Conservation (phyloP, 164 flowering plant species). For the Nymphaea thermarum region DNA sequence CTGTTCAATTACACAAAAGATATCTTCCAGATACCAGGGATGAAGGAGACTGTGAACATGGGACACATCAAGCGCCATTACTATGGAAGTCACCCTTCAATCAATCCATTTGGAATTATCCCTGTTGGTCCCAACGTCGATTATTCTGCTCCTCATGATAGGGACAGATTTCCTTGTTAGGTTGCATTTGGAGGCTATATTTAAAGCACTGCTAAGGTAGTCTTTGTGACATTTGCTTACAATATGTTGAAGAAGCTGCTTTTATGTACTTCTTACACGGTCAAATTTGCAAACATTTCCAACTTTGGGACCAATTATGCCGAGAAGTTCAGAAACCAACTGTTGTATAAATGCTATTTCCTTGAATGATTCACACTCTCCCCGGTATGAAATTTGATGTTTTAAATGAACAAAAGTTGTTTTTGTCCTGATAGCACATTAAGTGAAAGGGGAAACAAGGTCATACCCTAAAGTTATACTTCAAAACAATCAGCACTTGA, state of each 20-base stretch:
- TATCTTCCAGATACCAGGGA: slow-evolving; percentile 71
- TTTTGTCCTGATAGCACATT: too few relatives aligned
- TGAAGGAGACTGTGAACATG: slow-evolving; percentile 76
- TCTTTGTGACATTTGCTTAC: not conserved
- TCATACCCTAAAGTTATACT: too few relatives aligned
- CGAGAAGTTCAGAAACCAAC: too few relatives aligned
- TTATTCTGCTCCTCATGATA: slow-evolving; percentile 63
- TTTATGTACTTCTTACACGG: not conserved
- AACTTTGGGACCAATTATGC: not conserved
- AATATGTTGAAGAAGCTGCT: not conserved
- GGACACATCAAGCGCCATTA: slow-evolving; percentile 82
- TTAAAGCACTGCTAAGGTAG: not conserved
- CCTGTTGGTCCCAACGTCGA: slow-evolving; percentile 62
- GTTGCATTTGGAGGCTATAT: not conserved
- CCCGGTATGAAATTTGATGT: too few relatives aligned
- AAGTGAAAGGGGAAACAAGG: too few relatives aligned
- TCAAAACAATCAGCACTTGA: too few relatives aligned
- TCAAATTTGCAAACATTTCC: not conserved
- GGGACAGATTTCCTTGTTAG: slow-evolving; percentile 43
- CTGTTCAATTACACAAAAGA: slow-evolving; percentile 86
- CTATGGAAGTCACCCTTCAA: slow-evolving; percentile 86
- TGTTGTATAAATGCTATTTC: too few relatives aligned
- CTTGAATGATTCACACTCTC: too few relatives aligned
- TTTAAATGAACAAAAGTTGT: too few relatives aligned
- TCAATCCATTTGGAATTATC: slow-evolving; percentile 75